Evolutionary conservation across 2,329 filamentous ascomycete species (phyloP), one percentile per base, ranked within the genome.

Genomic region (Neospermospora avenae): DNA sequence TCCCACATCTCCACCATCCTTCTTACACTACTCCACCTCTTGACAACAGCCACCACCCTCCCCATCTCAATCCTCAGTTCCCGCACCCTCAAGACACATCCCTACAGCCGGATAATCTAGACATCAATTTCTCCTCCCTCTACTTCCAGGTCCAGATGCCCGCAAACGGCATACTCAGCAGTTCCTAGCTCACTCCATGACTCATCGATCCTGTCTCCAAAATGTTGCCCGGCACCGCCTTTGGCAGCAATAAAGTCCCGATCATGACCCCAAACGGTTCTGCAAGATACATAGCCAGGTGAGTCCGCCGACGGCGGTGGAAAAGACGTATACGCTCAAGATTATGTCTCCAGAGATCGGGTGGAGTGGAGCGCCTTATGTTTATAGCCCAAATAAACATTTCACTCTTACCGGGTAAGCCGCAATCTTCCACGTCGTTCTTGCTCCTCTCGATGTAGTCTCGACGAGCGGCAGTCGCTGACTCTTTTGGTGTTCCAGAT

Each of bases 201-300:
- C 55, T 63, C 22, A 63, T 63, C 16, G 58, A 63, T 7, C 63
- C 60, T 3, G 59, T 65, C 39, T 56, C 57, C 28, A 31, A 34
- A 13, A 54, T 35, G 5, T 28, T 31, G 7, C 60, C 60, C 1
- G 48, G 59, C n/a, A 4, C 44, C n/a, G 52, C 58, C n/a, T 60
- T 64, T 13, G 63, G 65, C 10, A 13, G 42, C 14, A 60, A 55
- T 8, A 28, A 51, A 22, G 31, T 34, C 11, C 58, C 63, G 4
- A 20, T 58, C 20, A 60, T 66, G 14, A 64, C 62, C 2, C 62
- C 60, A 20, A 63, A 61, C 49, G 57, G 64, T 41, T 64, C 54
- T 66, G 64, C 62, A 63, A 51, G 22, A 63, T 66, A 51, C 63
- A 64, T 62, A 66, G 63, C 45, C 53, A 61, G 44, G 52, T 53